Base-by-base conservation (phyloP, 2,329 filamentous ascomycete genomes). In the Cordyceps pruinosa region DNA sequence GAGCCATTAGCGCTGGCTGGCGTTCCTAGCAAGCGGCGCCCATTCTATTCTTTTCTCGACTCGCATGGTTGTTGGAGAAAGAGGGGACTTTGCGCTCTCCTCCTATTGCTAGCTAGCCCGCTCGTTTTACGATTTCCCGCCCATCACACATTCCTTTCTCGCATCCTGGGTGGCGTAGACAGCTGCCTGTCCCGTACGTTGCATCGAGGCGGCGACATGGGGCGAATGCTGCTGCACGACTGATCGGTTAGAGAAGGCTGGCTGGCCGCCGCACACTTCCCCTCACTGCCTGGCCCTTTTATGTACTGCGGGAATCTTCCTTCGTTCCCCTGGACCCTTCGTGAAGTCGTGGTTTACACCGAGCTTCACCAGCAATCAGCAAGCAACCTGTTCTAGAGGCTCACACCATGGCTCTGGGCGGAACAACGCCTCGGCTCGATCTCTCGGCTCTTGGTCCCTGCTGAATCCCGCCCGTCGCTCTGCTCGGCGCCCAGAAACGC, bases 371-470 rank as follows among this genome's bases (percentile, higher is more conserved):
- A n/a, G n/a, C n/a, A n/a, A n/a, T n/a, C n/a, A n/a, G n/a, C n/a
- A n/a, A n/a, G n/a, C n/a, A n/a, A n/a, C n/a, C n/a, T n/a, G n/a
- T n/a, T n/a, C n/a, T n/a, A n/a, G n/a, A n/a, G n/a, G n/a, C n/a
- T n/a, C n/a, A n/a, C 35, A 28, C 39, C 50, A 45, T 34, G 21
- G 28, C 50, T 53, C 39, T 53, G 39, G 50, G 50, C 50, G 9
- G n/a, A 50, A 30, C 34, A 41, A 28, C 26, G 21, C 30, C 21
- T 44, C 50, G 39, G 39, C 41, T 41, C 39, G 39, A 45, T 44
- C 39, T 23, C 32, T 9, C 30, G 17, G 13, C 21, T 32, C 30
- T 32, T 32, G n/a, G n/a, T n/a, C n/a, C n/a, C n/a, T n/a, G n/a
- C n/a, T n/a, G n/a, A n/a, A n/a, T n/a, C n/a, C n/a, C n/a, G n/a